Base-by-base conservation (phyloP, 75 land plant genomes). In the Picea glauca region DNA sequence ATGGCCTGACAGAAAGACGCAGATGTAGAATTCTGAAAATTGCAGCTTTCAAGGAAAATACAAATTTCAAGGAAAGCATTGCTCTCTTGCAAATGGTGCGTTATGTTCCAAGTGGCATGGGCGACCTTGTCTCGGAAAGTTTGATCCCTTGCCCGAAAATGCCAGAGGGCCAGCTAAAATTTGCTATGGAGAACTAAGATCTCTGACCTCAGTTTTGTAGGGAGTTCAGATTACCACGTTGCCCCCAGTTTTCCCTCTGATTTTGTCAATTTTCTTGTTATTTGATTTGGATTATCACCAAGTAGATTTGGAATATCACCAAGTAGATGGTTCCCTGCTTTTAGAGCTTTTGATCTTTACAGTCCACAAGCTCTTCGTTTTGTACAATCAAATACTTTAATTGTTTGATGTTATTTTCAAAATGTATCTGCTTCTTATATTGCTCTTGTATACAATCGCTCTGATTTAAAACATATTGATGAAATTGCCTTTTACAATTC, bases 21-120 rank as follows among this genome's bases (percentile, higher is more conserved):
- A 31, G 20, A 20, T 66, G 74, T 40, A 38, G 73, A 68, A 68
- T 68, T 68, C 73, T 18, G 46, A 68, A 68, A 9, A 5, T 68
- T 18, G 18, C 43, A 40, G 38, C 23, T 68, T 38, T 50, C 11
- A 9, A 50, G 56, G 56, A 50, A 50, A 50, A 50, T 9, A 9
- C 56, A 50, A 50, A 15, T 68, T 40, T 43, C n/a, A 46, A 70
- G 56, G 18, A 70, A 68, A 70, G n/a, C 3, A 9, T 43, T 18
- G 56, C 73, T 70, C 54, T 20, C 3, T 70, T 9, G 50, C 7
- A 43, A 40, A 43, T n/a, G 56, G 43, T 43, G 21, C 20, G 56
- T 21, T 68, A 38, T 38, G 35, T 9, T 20, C 50, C 21, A 70
- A 43, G 18, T 43, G 1, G 23, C 5, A 20, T 20, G 74, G 23